These are phyloP conservation scores for Pyrus pyrifolia DNA, from an alignment of 306 rosid genomes.

Conservation along the genomic window DNA sequence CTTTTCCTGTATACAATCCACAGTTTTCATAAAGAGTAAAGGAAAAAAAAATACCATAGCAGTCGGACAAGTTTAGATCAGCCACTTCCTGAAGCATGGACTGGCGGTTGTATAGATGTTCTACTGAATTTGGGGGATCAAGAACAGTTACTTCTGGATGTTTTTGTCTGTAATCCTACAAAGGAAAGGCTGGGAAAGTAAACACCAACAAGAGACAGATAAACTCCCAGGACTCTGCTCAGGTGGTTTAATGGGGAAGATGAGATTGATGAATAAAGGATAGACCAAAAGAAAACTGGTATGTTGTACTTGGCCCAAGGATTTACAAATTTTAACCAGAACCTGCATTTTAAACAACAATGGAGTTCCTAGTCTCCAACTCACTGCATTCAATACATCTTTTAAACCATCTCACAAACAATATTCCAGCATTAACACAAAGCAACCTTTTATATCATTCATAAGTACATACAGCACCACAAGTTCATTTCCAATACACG, in stretches of 20 bases:
- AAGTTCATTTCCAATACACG: not conserved
- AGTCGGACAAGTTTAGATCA: conserved; percentile 64
- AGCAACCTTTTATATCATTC: not conserved
- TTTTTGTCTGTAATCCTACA: conserved; percentile 66
- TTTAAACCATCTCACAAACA: too few relatives aligned
- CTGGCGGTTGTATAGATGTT: conserved; percentile 67
- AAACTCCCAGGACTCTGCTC: not conserved
- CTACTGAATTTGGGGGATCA: conserved; percentile 88
- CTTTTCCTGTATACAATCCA: not conserved
- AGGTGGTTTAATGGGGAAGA: not conserved
- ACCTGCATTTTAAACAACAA: not conserved
- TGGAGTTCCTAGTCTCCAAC: not conserved
- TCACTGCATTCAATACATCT: not conserved
- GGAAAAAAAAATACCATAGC: conserved; percentile 41
- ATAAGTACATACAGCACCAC: not conserved
- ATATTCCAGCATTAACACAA: not conserved
- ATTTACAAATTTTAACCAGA: not conserved
- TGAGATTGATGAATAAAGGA: not conserved
- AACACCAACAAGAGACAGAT: not conserved
- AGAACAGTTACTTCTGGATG: conserved; percentile 84
- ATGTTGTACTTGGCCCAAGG: not conserved
- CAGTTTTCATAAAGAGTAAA: not conserved
- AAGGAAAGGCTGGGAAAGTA: conserved; percentile 7
- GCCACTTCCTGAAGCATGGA: conserved; percentile 91
- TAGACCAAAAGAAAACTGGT: not conserved